Evolutionary conservation across 78 protist species (phyloP), one percentile per base, ranked within the genome.

Genomic region (Salpingoeca rosetta): DNA sequence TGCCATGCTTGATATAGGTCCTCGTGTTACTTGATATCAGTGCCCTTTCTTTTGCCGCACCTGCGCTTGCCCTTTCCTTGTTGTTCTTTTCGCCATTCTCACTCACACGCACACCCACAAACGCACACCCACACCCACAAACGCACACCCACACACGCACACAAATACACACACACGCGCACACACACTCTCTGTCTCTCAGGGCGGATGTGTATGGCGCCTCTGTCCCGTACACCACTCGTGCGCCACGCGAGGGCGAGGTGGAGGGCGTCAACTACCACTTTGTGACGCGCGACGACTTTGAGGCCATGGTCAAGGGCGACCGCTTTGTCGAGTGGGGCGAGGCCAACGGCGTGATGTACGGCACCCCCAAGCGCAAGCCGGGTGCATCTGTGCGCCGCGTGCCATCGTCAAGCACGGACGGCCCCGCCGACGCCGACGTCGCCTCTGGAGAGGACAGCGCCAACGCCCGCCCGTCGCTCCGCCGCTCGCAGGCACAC

Each of bases 161-260:
- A n/a, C n/a, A n/a, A n/a, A n/a, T n/a, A n/a, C n/a, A n/a, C n/a
- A n/a, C n/a, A n/a, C n/a, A n/a, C n/a, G n/a, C n/a, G n/a, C n/a
- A n/a, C n/a, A n/a, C n/a, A n/a, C n/a, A n/a, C n/a, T n/a, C n/a
- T n/a, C n/a, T n/a, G n/a, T n/a, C n/a, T n/a, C n/a, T n/a, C n/a
- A n/a, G n/a, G n/a, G n/a, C n/a, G n/a, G 65, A 51, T 17, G 17
- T 42, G 24, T 79, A 42, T 22, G 26, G 22, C 38, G 17, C 7
- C 45, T 36, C 41, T 24, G 82, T 83, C 26, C 44, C 85, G 43
- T 41, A 83, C 85, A 83, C 85, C n/a, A 83, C 85, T 31, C 85
- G 85, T 76, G 77, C 81, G 42, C 85, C 85, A 31, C 76, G 85
- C 3, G n/a, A 17, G 76, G 85, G 85, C 3, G 85, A 83, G 31